Base-by-base conservation (phyloP, 2,329 filamentous ascomycete genomes). In the Trematosphaeria pertusa region DNA sequence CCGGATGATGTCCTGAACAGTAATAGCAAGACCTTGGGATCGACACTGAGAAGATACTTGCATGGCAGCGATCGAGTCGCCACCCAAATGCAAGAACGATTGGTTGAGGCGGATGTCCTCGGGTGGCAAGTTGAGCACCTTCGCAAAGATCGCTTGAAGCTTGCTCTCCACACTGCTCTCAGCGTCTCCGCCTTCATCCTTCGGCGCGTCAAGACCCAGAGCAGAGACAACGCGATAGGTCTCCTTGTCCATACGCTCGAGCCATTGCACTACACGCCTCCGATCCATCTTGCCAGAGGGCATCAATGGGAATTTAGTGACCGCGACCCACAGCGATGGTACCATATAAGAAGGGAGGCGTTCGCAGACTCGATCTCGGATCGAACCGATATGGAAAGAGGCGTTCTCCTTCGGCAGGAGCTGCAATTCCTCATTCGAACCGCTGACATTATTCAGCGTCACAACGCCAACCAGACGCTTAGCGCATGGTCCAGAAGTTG, bases 61-160 rank as follows among this genome's bases (percentile, higher is more conserved):
- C 66, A 71, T 71, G 4, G 67, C 67, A 26, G 65, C 61, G 42
- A 71, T 71, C 3, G 60, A 65, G 37, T 71, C 68, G n/a, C 67
- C 67, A 11, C 68, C 67, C 6, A 70, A 50, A 34, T 68, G 65
- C 22, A 71, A 37, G 48, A 71, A 71, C 0, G 64, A 67, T 38
- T 67, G 63, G 15, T 64, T 69, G 19, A 67, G 54, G 8, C 63
- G 54, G n/a, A 70, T 54, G 18, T 66, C 59, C 35, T 60, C 59
- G 1, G 48, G 11, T 2, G 57, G 48, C 1, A 70, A 50, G 34
- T 67, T 68, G 12, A 70, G 37, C 1, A 65, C 58, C 21, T 63
- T 65, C 3, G 64, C 61, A 26, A 69, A 67, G 22, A 69, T 67
- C 0, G 50, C 48, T 41, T 67, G 66, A 7, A 69, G 45, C 32